These are phyloP conservation scores for Edaphochlamys debaryana DNA, from an alignment of 139 green algal genomes.

Conservation along the genomic window DNA sequence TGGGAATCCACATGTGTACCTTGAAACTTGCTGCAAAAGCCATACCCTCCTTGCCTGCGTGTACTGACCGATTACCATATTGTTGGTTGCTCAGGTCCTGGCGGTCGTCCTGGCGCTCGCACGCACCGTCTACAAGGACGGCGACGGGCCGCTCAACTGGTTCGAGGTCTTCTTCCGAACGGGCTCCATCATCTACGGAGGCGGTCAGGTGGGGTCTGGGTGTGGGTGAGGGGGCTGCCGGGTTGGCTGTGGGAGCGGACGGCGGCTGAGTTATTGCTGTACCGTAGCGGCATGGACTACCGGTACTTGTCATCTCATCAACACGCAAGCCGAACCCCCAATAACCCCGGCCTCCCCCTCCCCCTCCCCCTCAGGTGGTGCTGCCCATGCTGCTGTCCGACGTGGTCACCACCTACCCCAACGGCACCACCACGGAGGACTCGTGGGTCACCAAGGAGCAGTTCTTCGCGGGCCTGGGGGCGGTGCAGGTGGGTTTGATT, in stretches of 20 bases:
- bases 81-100: no score
- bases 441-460: slow-evolving; percentile 88
- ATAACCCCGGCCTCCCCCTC: no score
- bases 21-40: no score
- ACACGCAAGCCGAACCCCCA: no score
- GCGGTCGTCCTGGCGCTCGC: slow-evolving; percentile 48
- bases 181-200: slow-evolving; percentile 94
- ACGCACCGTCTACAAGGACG: slow-evolving; percentile 31
- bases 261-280: background rate
- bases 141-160: slow-evolving; percentile 74
- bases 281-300: no score
- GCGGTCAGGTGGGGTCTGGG: slow-evolving; percentile 76
- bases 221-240: no score
- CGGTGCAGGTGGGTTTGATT: slow-evolving; percentile 66
- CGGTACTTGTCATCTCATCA: no score
- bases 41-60: no score
- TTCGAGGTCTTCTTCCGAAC: slow-evolving; percentile 90
- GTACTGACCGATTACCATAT: no score
- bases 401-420: slow-evolving; percentile 65
- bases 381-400: slow-evolving; percentile 89
- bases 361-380: slow-evolving; percentile 86
- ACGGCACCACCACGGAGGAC: slow-evolving; percentile 49
- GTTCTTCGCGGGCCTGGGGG: slow-evolving; percentile 83
- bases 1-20: no score
- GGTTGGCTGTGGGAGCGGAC: background rate